Percentiles rank a stretch among this genome's conserved stretches.
Evolutionary conservation across 495 filamentous ascomycete species (phyloP).

Genomic region (Tetracladium marchalianum): DNA sequence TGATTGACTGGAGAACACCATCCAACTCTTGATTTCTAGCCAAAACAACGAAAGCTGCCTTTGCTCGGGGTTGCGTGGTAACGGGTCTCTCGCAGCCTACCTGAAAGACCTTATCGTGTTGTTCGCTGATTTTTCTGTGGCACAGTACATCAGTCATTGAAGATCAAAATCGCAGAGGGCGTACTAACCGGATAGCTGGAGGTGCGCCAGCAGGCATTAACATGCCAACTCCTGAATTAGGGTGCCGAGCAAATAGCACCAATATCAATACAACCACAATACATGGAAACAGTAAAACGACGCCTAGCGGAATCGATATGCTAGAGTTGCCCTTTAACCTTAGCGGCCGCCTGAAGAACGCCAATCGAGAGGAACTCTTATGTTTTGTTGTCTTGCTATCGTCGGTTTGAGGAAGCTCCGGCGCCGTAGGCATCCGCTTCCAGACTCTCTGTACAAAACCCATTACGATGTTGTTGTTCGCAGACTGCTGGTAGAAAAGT

Average conservation of each 20-base stretch:
- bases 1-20: constrained; percentile 90
- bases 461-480: constrained; percentile 27
- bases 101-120: constrained; percentile 92
- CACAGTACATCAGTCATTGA: constrained; percentile 5
- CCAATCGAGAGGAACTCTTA: constrained; percentile 45
- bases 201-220: constrained; percentile 85
- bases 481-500: constrained; percentile 5
- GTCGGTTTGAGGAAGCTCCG: constrained; percentile 29
- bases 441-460: constrained; percentile 44
- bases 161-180: neutral
- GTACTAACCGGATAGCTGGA: constrained; percentile 74
- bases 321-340: constrained; percentile 89
- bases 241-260: constrained; percentile 82
- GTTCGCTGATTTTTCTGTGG: constrained; percentile 88
- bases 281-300: constrained; percentile 86
- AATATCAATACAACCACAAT: constrained; percentile 88
- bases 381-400: constrained; percentile 27
- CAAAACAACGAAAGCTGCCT: constrained; percentile 92
- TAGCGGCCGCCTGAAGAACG: constrained; percentile 81
- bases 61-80: constrained; percentile 65
- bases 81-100: constrained; percentile 71
- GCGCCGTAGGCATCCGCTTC: constrained; percentile 33
- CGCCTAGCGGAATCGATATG: constrained; percentile 86
- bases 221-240: constrained; percentile 69
- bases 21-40: constrained; percentile 95